Conservation (phyloP, 2,329 filamentous ascomycete genomes). For the Fusarium paranaense region DNA sequence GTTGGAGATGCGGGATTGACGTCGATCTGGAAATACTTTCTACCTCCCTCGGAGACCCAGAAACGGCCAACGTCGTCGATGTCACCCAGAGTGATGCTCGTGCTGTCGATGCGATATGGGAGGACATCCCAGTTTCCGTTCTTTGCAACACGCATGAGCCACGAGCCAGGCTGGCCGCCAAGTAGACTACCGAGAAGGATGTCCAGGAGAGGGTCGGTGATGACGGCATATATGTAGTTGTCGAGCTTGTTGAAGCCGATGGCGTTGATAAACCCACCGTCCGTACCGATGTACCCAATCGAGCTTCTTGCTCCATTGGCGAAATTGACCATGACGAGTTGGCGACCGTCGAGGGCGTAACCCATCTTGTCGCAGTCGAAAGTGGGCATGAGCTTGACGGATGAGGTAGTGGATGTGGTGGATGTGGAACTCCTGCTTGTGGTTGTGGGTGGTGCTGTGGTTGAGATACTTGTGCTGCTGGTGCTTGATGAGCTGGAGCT, state of each 20-base stretch:
- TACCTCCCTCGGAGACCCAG: conserved; percentile 19
- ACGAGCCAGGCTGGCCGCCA: background rate
- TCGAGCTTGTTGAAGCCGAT: conserved; percentile 39
- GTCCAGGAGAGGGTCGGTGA: background rate
- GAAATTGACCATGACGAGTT: conserved; percentile 22
- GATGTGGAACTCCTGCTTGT: background rate
- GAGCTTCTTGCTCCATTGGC: background rate
- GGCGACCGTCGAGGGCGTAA: conserved; percentile 14
- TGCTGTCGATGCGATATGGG: background rate
- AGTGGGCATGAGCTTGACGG: conserved; percentile 10
- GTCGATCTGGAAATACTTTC: conserved; percentile 26
- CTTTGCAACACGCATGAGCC: conserved; percentile 28
- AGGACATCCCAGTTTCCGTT: conserved; percentile 3
- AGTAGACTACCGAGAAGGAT: background rate
- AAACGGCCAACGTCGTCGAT: conserved; percentile 20
- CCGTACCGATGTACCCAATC: conserved; percentile 1
- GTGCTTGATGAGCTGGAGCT: background rate
- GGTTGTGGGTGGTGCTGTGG: background rate
- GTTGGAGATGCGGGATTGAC: background rate
- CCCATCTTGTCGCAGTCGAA: conserved; percentile 30
- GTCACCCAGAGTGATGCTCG: conserved; percentile 29
- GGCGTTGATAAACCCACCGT: conserved; percentile 16
- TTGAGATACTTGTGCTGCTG: background rate
- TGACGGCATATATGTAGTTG: conserved; percentile 39
- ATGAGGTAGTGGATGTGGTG: background rate